Conservation (phyloP, 2,329 filamentous ascomycete genomes). For the Phyllosticta capitalensis region DNA sequence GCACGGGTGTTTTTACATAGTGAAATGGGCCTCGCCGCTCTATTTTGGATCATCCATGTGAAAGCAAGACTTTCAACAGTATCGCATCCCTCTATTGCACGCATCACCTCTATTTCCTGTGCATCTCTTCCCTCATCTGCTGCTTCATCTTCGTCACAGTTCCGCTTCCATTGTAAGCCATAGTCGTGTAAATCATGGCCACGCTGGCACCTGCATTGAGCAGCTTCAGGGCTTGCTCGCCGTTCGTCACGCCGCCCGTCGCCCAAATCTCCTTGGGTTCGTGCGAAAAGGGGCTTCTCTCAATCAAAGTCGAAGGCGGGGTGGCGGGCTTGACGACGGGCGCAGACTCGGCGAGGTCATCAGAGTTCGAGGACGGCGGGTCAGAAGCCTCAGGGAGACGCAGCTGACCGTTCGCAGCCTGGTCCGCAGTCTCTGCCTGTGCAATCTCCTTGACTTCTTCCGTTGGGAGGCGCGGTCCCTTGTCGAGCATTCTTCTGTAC, state of each 20-base stretch:
- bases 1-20: neutral
- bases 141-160: constrained; percentile 46
- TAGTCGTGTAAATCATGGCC: constrained; percentile 81
- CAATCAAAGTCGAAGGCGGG: constrained; percentile 16
- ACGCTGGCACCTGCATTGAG: constrained; percentile 84
- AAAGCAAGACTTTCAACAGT: neutral
- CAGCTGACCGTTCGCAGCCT: constrained; percentile 10
- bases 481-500: constrained; percentile 52
- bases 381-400: constrained; percentile 3
- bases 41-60: neutral
- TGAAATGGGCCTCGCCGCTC: neutral
- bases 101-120: constrained; percentile 9
- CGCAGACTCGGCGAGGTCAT: constrained; percentile 22
- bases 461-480: constrained; percentile 27
- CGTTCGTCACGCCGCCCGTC: constrained; percentile 84
- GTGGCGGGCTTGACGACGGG: constrained; percentile 19
- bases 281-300: constrained; percentile 13
- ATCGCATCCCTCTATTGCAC: too few species aligned
- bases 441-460: neutral
- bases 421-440: neutral
- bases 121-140: constrained; percentile 39
- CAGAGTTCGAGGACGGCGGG: constrained; percentile 10
- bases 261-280: constrained; percentile 80
- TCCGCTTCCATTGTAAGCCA: constrained; percentile 55
- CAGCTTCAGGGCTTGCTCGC: constrained; percentile 69